Evolutionary conservation across 257 asterid genomes (phyloP).

Genomic region (Solanum paucissectum): DNA sequence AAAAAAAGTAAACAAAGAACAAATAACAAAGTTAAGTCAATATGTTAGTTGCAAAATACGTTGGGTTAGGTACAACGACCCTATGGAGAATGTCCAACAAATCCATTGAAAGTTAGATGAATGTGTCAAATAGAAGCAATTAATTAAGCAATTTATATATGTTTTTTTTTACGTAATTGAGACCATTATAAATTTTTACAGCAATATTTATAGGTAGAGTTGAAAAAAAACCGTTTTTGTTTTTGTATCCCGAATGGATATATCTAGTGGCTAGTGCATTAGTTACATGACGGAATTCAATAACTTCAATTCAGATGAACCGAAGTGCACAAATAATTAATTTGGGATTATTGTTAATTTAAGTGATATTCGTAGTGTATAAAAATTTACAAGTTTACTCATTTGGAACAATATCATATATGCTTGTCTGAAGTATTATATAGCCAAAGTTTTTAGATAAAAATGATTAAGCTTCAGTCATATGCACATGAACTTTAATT

Average conservation of each 20-base stretch:
- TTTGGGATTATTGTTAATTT: background rate
- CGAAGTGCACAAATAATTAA: background rate
- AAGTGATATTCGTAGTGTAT: background rate
- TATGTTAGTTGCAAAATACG: background rate
- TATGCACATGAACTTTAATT: background rate
- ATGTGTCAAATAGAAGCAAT: background rate
- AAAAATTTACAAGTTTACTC: rapidly evolving
- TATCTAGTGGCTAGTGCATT: background rate
- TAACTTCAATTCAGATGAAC: rapidly evolving
- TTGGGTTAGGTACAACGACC: background rate
- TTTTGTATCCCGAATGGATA: background rate
- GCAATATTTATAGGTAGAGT: background rate
- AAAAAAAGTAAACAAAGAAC: background rate
- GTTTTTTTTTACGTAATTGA: background rate
- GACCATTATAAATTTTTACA: background rate
- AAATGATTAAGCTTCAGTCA: background rate
- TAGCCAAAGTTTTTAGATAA: background rate
- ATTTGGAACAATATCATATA: background rate
- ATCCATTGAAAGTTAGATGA: background rate
- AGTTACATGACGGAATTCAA: background rate
- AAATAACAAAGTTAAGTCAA: background rate
- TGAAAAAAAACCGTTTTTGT: background rate
- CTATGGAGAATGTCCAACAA: background rate
- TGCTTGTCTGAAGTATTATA: background rate
- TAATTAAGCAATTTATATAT: background rate